Evolutionary conservation across 1,284 basidiomycete genomes (phyloP).

Genomic region (Sporisorium iseilematis-ciliati): DNA sequence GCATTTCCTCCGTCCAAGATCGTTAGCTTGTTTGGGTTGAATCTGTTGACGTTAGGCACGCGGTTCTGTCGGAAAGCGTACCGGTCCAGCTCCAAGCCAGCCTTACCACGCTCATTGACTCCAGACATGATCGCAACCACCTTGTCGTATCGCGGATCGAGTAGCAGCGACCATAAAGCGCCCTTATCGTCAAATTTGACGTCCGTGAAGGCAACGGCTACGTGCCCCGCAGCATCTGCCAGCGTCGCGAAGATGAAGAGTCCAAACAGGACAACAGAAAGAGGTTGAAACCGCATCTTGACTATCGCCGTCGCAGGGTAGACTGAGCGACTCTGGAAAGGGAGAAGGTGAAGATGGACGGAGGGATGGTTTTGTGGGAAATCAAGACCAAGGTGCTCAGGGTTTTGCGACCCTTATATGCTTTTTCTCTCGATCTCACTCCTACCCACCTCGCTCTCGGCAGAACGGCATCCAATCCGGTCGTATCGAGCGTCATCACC

Average conservation of each 20-base stretch:
- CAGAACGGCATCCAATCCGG: too few species aligned
- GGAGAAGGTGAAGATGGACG: background rate
- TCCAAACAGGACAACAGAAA: background rate
- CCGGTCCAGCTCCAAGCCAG: slow-evolving; percentile 20
- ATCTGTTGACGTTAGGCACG: background rate
- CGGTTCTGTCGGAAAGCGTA: slow-evolving; percentile 19
- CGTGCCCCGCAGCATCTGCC: background rate
- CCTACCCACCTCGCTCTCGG: too few species aligned
- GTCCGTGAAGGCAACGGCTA: slow-evolving; percentile 35
- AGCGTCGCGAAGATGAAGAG: background rate
- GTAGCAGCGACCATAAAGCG: slow-evolving; percentile 35
- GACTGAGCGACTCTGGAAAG: background rate
- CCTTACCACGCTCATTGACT: slow-evolving; percentile 22
- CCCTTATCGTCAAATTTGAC: slow-evolving; percentile 52
- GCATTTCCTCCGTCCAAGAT: slow-evolving; percentile 16
- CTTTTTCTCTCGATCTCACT: too few species aligned
- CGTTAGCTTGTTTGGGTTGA: slow-evolving; percentile 9
- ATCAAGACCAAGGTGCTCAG: background rate
- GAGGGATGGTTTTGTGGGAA: background rate
- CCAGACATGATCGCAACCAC: slow-evolving; percentile 36
- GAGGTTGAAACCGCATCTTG: slow-evolving; percentile 18
- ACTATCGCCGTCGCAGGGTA: background rate
- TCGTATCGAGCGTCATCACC: too few species aligned
- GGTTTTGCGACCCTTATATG: too few species aligned
- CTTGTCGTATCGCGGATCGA: slow-evolving; percentile 17